phyloP scores from a whole-genome alignment of 495 filamentous ascomycete species.

The Penicillium crystallinum region DNA sequence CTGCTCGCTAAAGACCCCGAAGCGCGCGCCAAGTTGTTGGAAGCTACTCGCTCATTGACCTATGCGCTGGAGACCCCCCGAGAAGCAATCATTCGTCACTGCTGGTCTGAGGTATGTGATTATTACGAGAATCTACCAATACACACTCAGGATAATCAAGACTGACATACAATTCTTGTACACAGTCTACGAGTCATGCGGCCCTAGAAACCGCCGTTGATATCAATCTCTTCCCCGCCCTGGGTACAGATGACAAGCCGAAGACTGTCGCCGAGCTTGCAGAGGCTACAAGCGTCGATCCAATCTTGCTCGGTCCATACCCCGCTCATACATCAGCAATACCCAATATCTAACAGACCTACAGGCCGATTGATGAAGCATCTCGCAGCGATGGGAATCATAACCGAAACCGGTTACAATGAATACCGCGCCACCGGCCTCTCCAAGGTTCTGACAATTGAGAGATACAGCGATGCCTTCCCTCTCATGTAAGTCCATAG shows the following conservation, averaged over 20 bases:
- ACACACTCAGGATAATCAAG: background rate
- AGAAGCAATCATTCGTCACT: slow-evolving; percentile 20
- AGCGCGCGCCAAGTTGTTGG: slow-evolving; percentile 5
- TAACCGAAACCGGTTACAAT: slow-evolving; percentile 34
- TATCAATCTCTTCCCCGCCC: slow-evolving; percentile 19
- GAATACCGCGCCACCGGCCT: slow-evolving; percentile 36
- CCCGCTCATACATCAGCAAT: background rate
- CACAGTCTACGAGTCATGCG: background rate
- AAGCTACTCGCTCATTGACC: slow-evolving; percentile 8
- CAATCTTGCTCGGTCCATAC: slow-evolving; percentile 14
- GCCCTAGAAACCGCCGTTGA: slow-evolving; percentile 13
- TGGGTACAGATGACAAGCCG: slow-evolving; percentile 15
- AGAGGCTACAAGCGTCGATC: slow-evolving; percentile 17
- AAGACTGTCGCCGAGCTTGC: slow-evolving; percentile 16
- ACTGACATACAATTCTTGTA: background rate
- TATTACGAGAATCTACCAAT: too few relatives aligned
- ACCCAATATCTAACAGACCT: background rate
- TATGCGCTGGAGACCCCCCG: slow-evolving; percentile 23
- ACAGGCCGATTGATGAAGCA: slow-evolving; percentile 36
- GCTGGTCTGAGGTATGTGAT: slow-evolving; percentile 21
- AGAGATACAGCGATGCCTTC: slow-evolving; percentile 24
- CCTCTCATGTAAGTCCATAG: slow-evolving; percentile 14
- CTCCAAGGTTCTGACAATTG: slow-evolving; percentile 29
- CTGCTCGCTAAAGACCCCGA: background rate
- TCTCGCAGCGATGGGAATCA: slow-evolving; percentile 39